Conservation (phyloP, 2,329 filamentous ascomycete species). For the Alternaria conjuncta region DNA sequence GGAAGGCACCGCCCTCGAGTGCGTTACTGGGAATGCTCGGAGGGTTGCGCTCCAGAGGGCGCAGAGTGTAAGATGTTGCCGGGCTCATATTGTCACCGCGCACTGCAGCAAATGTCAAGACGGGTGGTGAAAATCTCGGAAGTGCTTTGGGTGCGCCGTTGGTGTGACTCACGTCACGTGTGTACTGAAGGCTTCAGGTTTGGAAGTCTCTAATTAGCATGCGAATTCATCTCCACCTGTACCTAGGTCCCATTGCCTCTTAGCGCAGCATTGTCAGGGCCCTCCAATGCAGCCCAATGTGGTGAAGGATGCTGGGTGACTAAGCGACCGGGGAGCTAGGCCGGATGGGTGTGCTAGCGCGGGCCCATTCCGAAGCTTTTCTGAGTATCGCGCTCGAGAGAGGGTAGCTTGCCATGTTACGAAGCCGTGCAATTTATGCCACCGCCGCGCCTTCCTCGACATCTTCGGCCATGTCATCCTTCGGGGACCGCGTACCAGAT, state of each 20-base stretch:
- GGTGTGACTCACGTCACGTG: constrained; percentile 13
- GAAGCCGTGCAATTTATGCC: constrained; percentile 53
- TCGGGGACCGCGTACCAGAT: constrained; percentile 49
- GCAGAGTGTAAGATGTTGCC: constrained; percentile 56
- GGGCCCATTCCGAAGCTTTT: constrained; percentile 25
- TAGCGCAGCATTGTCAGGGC: not conserved
- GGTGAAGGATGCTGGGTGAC: constrained; percentile 23
- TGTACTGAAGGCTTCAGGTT: not conserved
- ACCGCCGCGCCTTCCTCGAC: constrained; percentile 50
- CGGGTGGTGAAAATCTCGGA: not conserved
- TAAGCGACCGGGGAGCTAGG: constrained; percentile 24
- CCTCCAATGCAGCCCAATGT: constrained; percentile 3
- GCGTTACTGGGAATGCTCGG: constrained; percentile 54
- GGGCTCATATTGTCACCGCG: constrained; percentile 24
- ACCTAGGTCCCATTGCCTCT: not conserved
- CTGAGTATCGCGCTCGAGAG: constrained; percentile 5
- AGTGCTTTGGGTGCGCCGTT: not conserved
- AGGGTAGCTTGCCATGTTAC: constrained; percentile 41
- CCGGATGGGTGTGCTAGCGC: constrained; percentile 15
- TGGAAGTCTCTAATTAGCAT: not conserved
- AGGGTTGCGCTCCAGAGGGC: constrained; percentile 58
- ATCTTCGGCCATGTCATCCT: constrained; percentile 53
- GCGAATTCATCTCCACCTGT: not conserved
- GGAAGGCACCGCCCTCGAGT: constrained; percentile 64
- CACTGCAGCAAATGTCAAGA: not conserved